Evolutionary conservation across 2,329 filamentous ascomycete species (phyloP), one percentile per base, ranked within the genome.

Genomic region (Cladosporium sp.): DNA sequence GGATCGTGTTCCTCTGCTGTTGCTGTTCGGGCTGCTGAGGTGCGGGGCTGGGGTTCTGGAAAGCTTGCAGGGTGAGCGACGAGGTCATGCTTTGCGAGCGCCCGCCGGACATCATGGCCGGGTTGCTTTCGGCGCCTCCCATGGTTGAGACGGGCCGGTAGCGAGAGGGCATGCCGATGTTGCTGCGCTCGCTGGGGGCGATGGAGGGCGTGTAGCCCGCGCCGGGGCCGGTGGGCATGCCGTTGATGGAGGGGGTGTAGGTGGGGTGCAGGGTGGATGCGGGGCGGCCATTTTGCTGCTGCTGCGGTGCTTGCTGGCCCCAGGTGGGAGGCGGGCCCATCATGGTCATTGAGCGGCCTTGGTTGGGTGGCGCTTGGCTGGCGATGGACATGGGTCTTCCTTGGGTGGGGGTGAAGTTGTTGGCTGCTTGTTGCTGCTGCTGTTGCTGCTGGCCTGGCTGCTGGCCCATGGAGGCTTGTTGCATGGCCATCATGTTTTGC

Each of bases 181-280:
- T 97, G 76, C 91, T 97, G 54, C 93, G 86, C 72, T 97, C 93
- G 4, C 89, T 96, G 1, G 93, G 93, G 2, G 93, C 92, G 58
- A 99, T 95, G 1, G 92, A 97, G 1, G 90, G 84, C 1, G 90
- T 80, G 69, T 97, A 97, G 7, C 82, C 83, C 41, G 73, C 59
- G 34, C 61, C 62, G 63, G 66, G 54, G 20, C 62, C 56, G 61
- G 71, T 41, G 64, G 69, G 53, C 58, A 68, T 38, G 65, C 68
- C 59, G 66, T 68, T 55, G 64, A 71, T 38, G 59, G 63, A 66
- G n/a, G 62, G 63, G 7, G 63, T 58, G 41, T 66, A 67, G 22
- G 50, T 51, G n/a, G 34, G 48, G 54, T 43, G 58, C 61, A 51
- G 36, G 48, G 24, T 51, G 5, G 48, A 51, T 60, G 80, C 7